Evolutionary conservation across 2,329 filamentous ascomycete genomes (phyloP).

Genomic region (Penicillium sp.): DNA sequence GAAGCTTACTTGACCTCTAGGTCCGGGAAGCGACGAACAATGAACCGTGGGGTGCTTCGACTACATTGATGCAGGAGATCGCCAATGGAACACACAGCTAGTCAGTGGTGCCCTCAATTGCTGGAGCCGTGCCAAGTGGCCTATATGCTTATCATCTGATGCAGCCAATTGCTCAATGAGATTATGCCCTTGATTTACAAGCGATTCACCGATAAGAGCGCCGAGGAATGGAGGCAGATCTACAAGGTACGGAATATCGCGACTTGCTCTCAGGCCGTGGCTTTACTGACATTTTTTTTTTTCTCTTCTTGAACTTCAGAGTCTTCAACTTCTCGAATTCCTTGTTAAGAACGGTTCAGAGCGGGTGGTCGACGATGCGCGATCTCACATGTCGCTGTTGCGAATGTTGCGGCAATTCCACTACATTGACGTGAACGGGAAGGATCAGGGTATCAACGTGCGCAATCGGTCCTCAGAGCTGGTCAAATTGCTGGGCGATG

Average conservation of each 20-base stretch:
- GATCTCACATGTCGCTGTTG: constrained; percentile 89
- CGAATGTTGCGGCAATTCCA: constrained; percentile 99
- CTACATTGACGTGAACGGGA: constrained; percentile 92
- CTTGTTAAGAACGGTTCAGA: constrained; percentile 98
- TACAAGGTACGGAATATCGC: constrained; percentile 70
- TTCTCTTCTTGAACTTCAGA: constrained; percentile 42
- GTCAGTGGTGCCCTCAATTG: constrained; percentile 57
- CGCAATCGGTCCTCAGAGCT: constrained; percentile 95
- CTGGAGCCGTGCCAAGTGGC: neutral
- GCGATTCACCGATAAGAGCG: constrained; percentile 95
- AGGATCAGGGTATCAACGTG: constrained; percentile 97
- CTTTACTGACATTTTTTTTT: constrained; percentile 2
- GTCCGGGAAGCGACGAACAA: constrained; percentile 99
- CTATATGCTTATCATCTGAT: constrained; percentile 15
- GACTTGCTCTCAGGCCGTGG: neutral
- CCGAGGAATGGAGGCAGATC: constrained; percentile 98
- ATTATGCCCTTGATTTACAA: constrained; percentile 99
- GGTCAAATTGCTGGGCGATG: constrained; percentile 84
- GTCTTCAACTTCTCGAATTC: constrained; percentile 91
- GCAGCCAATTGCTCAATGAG: constrained; percentile 91
- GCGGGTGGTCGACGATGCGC: constrained; percentile 93
- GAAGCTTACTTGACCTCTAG: constrained; percentile 49
- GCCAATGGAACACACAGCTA: constrained; percentile 98
- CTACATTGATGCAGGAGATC: constrained; percentile 93
- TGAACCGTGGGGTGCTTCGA: constrained; percentile 90